phyloP scores from a whole-genome alignment of 306 rosid species.

The Quercus bicolor region DNA sequence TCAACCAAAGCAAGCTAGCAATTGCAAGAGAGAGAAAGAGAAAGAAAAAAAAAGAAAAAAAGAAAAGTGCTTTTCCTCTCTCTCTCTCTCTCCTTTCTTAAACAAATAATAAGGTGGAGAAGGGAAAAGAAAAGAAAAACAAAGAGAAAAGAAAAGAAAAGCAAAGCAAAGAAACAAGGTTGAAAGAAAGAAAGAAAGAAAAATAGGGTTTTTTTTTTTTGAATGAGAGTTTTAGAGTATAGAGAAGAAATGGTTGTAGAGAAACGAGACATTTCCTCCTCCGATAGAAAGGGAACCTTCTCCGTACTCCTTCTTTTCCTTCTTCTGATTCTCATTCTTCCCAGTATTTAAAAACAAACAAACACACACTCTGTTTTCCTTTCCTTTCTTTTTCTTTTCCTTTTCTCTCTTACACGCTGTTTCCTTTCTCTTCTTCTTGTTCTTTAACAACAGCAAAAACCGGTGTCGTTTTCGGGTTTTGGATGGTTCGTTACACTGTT shows the following conservation, averaged over 20 bases:
- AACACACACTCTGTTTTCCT: not conserved
- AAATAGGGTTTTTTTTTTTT: no score
- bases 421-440: conserved; percentile 13
- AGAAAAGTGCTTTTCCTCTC: conserved; percentile 22
- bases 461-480: not conserved
- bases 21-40: not conserved
- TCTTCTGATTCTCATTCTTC: conserved; percentile 73
- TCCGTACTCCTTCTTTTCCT: conserved; percentile 66
- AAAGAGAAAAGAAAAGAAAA: conserved; percentile 16
- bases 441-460: not conserved
- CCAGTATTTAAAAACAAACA: conserved; percentile 34
- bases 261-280: conserved; percentile 64
- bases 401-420: not conserved
- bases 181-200: no score
- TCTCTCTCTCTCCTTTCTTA: not conserved
- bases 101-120: conserved; percentile 17
- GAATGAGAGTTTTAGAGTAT: no score
- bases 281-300: conserved; percentile 75
- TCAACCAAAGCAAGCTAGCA: no score
- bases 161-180: not conserved
- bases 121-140: conserved; percentile 17
- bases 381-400: not conserved
- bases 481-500: conserved; percentile 4
- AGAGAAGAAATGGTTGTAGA: conserved; percentile 23
- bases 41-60: not conserved